Evolutionary conservation across 495 filamentous ascomycete species (phyloP), one percentile per base, ranked within the genome.

Genomic region (Stereocaulon alpinum): DNA sequence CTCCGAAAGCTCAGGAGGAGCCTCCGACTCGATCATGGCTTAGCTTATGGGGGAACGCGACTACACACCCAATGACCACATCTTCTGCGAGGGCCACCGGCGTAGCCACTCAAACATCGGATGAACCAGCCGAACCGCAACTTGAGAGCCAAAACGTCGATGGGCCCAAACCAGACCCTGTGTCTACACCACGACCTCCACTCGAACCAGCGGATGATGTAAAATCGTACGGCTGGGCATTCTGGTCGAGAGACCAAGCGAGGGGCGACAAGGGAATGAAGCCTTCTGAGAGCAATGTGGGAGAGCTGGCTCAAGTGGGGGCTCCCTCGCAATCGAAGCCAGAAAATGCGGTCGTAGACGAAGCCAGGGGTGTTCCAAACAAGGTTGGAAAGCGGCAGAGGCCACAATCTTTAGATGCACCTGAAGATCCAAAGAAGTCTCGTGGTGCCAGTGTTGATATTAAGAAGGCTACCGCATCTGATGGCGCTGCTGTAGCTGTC

Each of bases 141-240:
- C 11, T 5, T 17, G 37, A 45, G 29, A 11, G 17, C 1, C 37
- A 32, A 24, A 45, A 59, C 22, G 17, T n/a, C 1, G 6, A 20
- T 18, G 40, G 9, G 40, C 22, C 14, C 27, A 17, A 44, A 24
- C 4, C 40, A 32, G 17, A 10, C 17, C 24, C 57, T 43, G 2
- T 42, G 0, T 22, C 18, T 12, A 34, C 40, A 5, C 20, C 47
- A 34, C 57, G 29, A 37, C 40, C 48, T 51, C 30, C 37, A 4
- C 15, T 30, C 14, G 63, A 61, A 40, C 29, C 70, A 14, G 49
- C 50, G 20, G 49, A 48, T 41, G 12, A 42, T 34, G 56, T 64
- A 14, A 81, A 76, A 60, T 78, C 85, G 20, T 87, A 87, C 7
- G 87, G 84, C 1, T 94, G 89, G 89, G 88, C 85, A 1, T 94